A percentile compares a stretch with the other conserved stretches of the same genome.
These are phyloP conservation scores for Cicer cuneatum DNA, from an alignment of 306 rosid genomes.

Conservation along the genomic window DNA sequence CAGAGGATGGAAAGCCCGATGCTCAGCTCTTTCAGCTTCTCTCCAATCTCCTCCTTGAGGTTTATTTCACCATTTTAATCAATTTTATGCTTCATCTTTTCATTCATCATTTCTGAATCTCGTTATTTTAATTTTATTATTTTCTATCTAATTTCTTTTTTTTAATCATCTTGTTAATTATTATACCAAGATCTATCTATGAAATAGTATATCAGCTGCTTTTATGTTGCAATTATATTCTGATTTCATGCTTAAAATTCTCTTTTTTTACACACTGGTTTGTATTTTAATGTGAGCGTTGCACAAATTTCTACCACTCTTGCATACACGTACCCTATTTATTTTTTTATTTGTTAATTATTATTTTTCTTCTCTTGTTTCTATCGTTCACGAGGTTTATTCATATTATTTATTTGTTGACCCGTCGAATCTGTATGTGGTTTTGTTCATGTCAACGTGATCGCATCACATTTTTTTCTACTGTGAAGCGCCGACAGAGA, in stretches of 20 bases:
- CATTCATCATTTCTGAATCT: neutral
- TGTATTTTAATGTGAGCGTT: neutral
- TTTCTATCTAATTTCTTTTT: constrained; percentile 10
- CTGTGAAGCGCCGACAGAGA: no score
- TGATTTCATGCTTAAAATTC: constrained; percentile 14
- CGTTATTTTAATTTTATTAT: neutral
- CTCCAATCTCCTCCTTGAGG: constrained; percentile 79
- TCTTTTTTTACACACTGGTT: constrained; percentile 7
- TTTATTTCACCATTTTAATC: constrained; percentile 25
- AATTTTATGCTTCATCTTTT: neutral
- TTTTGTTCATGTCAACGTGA: neutral
- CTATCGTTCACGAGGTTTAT: neutral
- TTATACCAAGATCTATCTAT: constrained; percentile 23
- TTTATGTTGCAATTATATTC: constrained; percentile 17
- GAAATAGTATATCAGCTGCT: constrained; percentile 20
- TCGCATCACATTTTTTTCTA: neutral
- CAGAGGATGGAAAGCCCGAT: constrained; percentile 67
- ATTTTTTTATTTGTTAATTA: no score
- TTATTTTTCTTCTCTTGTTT: neutral
- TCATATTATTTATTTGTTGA: neutral
- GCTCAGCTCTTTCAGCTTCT: constrained; percentile 83
- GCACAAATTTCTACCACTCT: neutral
- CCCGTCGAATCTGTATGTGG: neutral
- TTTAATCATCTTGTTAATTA: neutral
- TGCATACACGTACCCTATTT: neutral